A percentile compares a stretch with the other conserved stretches of the same genome.
Conservation (phyloP, 2,329 filamentous ascomycete species). For the Pseudogymnoascus sp. region DNA sequence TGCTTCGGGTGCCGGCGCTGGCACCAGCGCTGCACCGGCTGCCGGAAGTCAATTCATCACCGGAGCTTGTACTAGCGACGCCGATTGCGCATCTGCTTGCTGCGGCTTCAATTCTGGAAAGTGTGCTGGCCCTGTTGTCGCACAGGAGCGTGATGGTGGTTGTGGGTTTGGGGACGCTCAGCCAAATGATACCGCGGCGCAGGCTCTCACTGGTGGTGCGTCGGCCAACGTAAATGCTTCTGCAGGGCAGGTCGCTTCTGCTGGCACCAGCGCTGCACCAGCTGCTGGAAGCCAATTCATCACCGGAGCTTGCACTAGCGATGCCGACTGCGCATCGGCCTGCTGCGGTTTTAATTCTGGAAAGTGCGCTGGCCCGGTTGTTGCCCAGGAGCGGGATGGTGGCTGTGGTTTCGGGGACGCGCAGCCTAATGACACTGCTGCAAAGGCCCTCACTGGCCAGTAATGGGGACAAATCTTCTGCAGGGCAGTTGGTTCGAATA, state of each 20-base stretch:
- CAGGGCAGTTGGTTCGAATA: neutral
- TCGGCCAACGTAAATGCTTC: neutral
- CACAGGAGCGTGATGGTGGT: constrained; percentile 29
- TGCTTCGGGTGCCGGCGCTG: constrained; percentile 13
- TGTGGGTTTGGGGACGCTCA: constrained; percentile 26
- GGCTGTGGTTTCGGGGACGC: constrained; percentile 29
- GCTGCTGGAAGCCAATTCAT: constrained; percentile 29
- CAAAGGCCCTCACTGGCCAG: constrained; percentile 9
- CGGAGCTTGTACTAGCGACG: constrained; percentile 12
- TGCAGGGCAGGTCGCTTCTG: neutral
- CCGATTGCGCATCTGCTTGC: constrained; percentile 14
- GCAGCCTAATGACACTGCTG: constrained; percentile 14
- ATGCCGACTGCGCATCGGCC: constrained; percentile 28
- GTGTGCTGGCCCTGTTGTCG: constrained; percentile 29
- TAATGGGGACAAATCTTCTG: neutral
- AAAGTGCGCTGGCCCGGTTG: constrained; percentile 29
- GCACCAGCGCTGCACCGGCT: constrained; percentile 22
- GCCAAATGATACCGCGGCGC: constrained; percentile 14
- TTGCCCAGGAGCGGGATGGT: constrained; percentile 29
- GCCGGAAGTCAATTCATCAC: constrained; percentile 12
- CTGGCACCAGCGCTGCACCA: neutral
- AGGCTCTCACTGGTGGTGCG: constrained; percentile 7
- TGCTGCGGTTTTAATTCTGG: constrained; percentile 28
- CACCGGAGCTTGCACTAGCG: constrained; percentile 28
- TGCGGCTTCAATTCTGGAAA: constrained; percentile 23